Base-by-base conservation (phyloP, 176 grass and related monocot genomes). In the Triticum urartu region DNA sequence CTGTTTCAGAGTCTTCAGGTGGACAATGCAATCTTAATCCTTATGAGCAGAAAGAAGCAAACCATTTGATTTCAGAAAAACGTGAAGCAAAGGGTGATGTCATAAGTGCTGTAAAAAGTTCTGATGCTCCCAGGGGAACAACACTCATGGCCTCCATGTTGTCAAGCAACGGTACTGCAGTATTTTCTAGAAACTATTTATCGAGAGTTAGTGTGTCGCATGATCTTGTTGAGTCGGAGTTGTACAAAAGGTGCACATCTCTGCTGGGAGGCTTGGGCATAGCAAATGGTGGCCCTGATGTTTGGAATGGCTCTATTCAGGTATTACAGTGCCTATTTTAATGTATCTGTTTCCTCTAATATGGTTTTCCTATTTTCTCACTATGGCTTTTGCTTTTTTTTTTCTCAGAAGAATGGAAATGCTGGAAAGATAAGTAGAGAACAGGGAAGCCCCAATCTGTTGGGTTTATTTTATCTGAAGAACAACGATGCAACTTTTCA, bases 151-250 rank as follows among this genome's bases (percentile, higher is more conserved):
- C 83, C 85, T 90, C 83, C 70, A 77, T 85, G 43, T 63, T 56
- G 14, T 79, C 81, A 89, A 88, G 40, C 60, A 81, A 89, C 81
- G 73, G 78, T 13, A 66, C 66, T 73, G 86, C 43, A 43, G 81
- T 87, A 42, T 91, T 97, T 80, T 84, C 69, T 91, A 93, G 81
- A 40, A 90, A 83, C 54, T 97, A 96, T 64, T 66, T 99, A 24
- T 80, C 90, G 3, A 96, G 86, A 85, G 89, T 92, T 34, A 85
- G 71, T 79, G 83, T 99, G 24, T 96, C 92, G 5, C 80, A 25
- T 79, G 85, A 94, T 85, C 92, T 99, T 73, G 89, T 89, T 73
- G 90, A 94, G 89, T 78, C 84, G 33, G 92, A 97, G 54, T 67
- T 97, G 72, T 94, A 97, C 80, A 28, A 84, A 58, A 97, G 68